These are phyloP conservation scores for Gracilaria domingensis DNA, from an alignment of 23 red algal genomes.

Conservation along the genomic window DNA sequence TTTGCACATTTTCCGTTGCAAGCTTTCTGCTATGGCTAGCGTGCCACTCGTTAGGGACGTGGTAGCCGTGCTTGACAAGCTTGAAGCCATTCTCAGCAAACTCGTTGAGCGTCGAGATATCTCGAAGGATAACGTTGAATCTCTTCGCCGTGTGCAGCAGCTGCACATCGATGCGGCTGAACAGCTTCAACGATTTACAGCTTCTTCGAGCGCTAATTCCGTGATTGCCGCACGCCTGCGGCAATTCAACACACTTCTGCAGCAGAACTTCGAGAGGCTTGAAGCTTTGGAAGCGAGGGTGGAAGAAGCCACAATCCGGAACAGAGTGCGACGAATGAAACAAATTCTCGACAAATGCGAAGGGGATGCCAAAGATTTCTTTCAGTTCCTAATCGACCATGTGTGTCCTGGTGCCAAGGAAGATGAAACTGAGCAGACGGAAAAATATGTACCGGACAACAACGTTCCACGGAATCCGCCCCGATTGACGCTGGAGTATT, in stretches of 20 bases:
- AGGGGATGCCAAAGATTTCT: not conserved
- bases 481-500: not conserved
- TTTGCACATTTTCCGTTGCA: no score
- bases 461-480: conserved; percentile 24
- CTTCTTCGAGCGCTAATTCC: not conserved
- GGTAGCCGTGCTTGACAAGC: not conserved
- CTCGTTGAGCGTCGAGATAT: not conserved
- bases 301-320: not conserved
- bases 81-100: not conserved
- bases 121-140: not conserved
- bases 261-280: not conserved
- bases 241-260: not conserved
- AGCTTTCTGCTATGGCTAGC: not conserved
- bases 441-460: not conserved
- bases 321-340: conserved; percentile 6
- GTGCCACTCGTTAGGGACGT: not conserved
- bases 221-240: not conserved
- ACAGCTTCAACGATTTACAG: not conserved
- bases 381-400: not conserved
- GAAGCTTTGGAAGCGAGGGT: not conserved
- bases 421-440: not conserved
- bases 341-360: conserved; percentile 34
- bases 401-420: not conserved
- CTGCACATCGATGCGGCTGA: not conserved
- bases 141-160: not conserved